Percentiles rank a stretch among this genome's conserved stretches.
Evolutionary conservation across 2,329 filamentous ascomycete genomes (phyloP).

Genomic region (Penicillium palitans): DNA sequence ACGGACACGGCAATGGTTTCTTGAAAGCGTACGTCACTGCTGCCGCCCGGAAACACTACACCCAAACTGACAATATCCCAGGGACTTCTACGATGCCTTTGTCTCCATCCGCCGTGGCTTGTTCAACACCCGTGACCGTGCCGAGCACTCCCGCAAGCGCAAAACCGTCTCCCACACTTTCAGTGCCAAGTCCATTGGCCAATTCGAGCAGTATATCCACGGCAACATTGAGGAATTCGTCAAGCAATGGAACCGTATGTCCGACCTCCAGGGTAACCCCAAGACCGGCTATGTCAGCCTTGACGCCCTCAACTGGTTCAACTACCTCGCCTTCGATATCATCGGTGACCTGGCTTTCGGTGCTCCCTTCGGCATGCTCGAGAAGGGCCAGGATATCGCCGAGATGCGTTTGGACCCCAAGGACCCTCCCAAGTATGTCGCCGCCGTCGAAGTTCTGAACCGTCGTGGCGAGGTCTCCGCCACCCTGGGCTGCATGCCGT

Average conservation of each 20-base stretch:
- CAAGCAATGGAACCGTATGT: conserved; percentile 68
- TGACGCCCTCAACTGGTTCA: conserved; percentile 80
- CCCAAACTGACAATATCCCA: conserved; percentile 34
- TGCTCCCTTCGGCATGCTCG: conserved; percentile 79
- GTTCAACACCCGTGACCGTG: conserved; percentile 83
- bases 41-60: neutral
- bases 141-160: conserved; percentile 82
- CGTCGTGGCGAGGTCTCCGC: conserved; percentile 82
- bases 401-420: conserved; percentile 67
- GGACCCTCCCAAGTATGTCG: conserved; percentile 65
- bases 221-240: conserved; percentile 74
- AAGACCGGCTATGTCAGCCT: conserved; percentile 60
- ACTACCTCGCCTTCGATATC: conserved; percentile 63
- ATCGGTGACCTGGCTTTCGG: conserved; percentile 69
- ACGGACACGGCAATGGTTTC: conserved; percentile 77
- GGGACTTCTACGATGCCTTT: conserved; percentile 88
- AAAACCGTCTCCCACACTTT: conserved; percentile 89
- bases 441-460: conserved; percentile 86
- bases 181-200: conserved; percentile 72
- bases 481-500: conserved; percentile 71
- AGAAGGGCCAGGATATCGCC: conserved; percentile 71
- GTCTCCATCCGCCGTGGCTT: conserved; percentile 82
- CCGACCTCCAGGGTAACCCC: conserved; percentile 48
- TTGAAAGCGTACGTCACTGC: conserved; percentile 61
- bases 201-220: conserved; percentile 89